A percentile compares a stretch with the other conserved stretches of the same genome.
Conservation (phyloP, 306 rosid genomes). For the Macrotyloma uniflorum region DNA sequence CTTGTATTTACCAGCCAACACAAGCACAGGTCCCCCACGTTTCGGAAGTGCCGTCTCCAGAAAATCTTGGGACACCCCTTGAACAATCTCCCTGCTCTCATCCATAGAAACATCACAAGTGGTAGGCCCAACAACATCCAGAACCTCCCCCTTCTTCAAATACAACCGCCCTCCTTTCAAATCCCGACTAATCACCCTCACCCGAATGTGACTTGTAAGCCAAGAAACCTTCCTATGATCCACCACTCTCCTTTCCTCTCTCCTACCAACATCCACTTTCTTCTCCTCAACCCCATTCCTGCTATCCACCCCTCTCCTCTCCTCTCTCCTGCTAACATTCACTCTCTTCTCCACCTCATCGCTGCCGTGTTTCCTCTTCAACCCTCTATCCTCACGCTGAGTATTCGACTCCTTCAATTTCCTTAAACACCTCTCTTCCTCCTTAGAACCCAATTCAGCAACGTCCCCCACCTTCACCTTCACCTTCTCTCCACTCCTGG, state of each 20-base stretch:
- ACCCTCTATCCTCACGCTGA: constrained; percentile 24
- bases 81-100: constrained; percentile 73
- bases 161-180: constrained; percentile 75
- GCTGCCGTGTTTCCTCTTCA: constrained; percentile 28
- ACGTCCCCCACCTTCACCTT: constrained; percentile 50
- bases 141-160: constrained; percentile 75
- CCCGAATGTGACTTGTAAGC: constrained; percentile 85
- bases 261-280: constrained; percentile 6
- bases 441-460: constrained; percentile 65
- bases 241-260: constrained; percentile 10
- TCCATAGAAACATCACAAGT: constrained; percentile 86
- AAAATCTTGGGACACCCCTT: constrained; percentile 74
- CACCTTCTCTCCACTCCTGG: constrained; percentile 44
- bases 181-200: constrained; percentile 66
- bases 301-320: constrained; percentile 20
- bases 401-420: constrained; percentile 58
- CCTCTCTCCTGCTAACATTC: constrained; percentile 5
- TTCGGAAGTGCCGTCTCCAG: constrained; percentile 82
- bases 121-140: constrained; percentile 79
- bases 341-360: constrained; percentile 1
- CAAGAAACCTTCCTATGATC: constrained; percentile 50
- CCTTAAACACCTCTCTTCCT: constrained; percentile 67
- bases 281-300: constrained; percentile 25
- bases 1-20: constrained; percentile 75
- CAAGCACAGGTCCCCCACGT: constrained; percentile 80